Evolutionary conservation across 192 early-diverging fungal genomes (phyloP).

Genomic region (Entomortierella beljakovae): DNA sequence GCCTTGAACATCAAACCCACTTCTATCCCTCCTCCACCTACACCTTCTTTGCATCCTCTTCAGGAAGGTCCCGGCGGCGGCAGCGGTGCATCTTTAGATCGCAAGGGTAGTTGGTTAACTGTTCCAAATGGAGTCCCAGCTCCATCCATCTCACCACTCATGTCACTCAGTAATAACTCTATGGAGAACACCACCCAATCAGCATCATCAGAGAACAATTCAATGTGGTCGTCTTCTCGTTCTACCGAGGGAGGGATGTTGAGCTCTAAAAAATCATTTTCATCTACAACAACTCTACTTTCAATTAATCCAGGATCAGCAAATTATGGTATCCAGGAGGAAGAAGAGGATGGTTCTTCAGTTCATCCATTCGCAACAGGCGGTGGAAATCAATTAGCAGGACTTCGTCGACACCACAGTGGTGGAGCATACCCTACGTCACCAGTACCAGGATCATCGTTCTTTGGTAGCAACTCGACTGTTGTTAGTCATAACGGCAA

Average conservation of each 20-base stretch:
- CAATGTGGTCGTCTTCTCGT: conserved; percentile 31
- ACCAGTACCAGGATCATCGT: conserved; percentile 3
- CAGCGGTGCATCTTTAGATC: background rate
- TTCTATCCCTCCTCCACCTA: conserved; percentile 10
- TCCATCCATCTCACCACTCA: conserved; percentile 19
- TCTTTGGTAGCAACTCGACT: conserved; percentile 5
- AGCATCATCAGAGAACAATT: conserved; percentile 10
- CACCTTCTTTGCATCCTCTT: conserved; percentile 16
- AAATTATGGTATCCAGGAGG: conserved; percentile 30
- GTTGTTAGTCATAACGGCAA: background rate
- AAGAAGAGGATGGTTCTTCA: conserved; percentile 22
- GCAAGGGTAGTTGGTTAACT: conserved; percentile 46
- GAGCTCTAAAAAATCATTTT: conserved; percentile 21
- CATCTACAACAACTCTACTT: background rate
- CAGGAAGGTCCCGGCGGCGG: conserved; percentile 8
- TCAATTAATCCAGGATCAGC: background rate
- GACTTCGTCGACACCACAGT: conserved; percentile 10
- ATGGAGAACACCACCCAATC: conserved; percentile 15
- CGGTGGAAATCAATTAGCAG: background rate
- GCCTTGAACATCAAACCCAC: conserved; percentile 42
- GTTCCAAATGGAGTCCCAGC: conserved; percentile 19
- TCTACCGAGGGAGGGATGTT: conserved; percentile 4
- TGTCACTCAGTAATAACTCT: conserved; percentile 19
- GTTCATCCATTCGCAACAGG: background rate
- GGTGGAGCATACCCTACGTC: background rate